These are phyloP conservation scores for Ceratobasidium sp. DNA, from an alignment of 1,284 basidiomycete species.

Conservation along the genomic window DNA sequence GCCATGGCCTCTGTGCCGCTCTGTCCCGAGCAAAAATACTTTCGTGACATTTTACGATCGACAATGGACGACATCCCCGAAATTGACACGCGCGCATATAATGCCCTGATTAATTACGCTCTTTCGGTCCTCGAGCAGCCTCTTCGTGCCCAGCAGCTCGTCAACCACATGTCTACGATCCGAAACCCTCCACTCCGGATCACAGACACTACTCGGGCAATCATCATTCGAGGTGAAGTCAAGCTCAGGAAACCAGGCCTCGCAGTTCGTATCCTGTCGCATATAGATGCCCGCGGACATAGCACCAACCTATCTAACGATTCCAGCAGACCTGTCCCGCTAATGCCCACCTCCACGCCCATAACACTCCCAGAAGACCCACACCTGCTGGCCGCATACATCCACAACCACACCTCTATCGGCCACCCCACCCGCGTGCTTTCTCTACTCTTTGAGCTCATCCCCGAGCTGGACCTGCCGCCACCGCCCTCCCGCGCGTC, in stretches of 20 bases:
- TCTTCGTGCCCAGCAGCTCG: conserved; percentile 56
- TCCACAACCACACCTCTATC: conserved; percentile 61
- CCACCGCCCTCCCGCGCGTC: conserved; percentile 57
- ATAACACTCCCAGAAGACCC: not conserved
- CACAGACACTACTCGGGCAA: conserved; percentile 62
- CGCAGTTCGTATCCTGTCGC: conserved; percentile 7
- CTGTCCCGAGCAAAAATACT: conserved; percentile 9
- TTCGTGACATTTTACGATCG: conserved; percentile 6
- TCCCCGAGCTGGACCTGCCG: conserved; percentile 61
- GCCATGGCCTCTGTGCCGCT: conserved; percentile 13
- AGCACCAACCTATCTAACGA: not conserved
- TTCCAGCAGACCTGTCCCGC: not conserved
- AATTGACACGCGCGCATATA: conserved; percentile 60
- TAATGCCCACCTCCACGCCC: not conserved
- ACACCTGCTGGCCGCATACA: conserved; percentile 50
- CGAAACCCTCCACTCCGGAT: conserved; percentile 57
- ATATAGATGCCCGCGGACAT: conserved; percentile 22
- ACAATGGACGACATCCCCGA: conserved; percentile 49
- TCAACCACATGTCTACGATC: conserved; percentile 62
- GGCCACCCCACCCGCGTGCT: conserved; percentile 59
- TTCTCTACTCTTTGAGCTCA: conserved; percentile 58
- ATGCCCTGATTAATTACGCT: conserved; percentile 69
- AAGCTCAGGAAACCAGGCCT: conserved; percentile 21
- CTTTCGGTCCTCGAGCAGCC: conserved; percentile 65
- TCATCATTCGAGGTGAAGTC: conserved; percentile 56